Evolutionary conservation across 352 stramenopile genomes (phyloP), one percentile per base, ranked within the genome.

Genomic region (Phytophthora chlamydospora): DNA sequence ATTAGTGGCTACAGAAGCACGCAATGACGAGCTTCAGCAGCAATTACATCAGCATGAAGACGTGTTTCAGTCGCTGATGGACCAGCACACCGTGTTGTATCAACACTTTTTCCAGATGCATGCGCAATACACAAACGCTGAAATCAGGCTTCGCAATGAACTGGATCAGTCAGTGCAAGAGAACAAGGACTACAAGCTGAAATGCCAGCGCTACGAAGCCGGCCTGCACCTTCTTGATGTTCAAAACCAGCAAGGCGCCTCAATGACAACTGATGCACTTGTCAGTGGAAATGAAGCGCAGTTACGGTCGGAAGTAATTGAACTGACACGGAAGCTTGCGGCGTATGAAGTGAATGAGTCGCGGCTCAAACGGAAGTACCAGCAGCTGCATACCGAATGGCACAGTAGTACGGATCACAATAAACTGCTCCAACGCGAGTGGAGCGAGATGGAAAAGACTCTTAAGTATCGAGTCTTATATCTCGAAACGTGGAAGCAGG

Each of bases 391-490:
- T 32, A 66, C 58, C 10, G 70, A 91, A 41, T 73, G 86, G 42
- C 58, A 49, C 4, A 72, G 55, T 10, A 71, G 69, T 16, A 62
- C 66, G 3, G 41, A 73, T 0, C 73, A 68, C 9, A 76, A 74
- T 8, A 53, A 57, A 5, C 46, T 78, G 16, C 43, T 91, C 4
- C 75, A 96, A 46, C 49, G 67, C 21, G 88, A 97, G 45, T 91
- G 93, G 74, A 67, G 95, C 4, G 88, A 97, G 44, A 91, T 97
- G 74, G 88, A 97, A 56, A 88, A 83, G 34, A 76, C 83, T 24
- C 77, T 97, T 11, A 96, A 97, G 56, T 78, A 82, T 58, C 85
- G 93, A 4, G 79, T 98, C 8, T 54, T 97, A 33, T 98, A 97
- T 54, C 71, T 98, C 9, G 93, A 98, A 63, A 87, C 90, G 58